Evolutionary conservation across 148 eudicot genomes (phyloP).

Genomic region (Beta vulgaris): DNA sequence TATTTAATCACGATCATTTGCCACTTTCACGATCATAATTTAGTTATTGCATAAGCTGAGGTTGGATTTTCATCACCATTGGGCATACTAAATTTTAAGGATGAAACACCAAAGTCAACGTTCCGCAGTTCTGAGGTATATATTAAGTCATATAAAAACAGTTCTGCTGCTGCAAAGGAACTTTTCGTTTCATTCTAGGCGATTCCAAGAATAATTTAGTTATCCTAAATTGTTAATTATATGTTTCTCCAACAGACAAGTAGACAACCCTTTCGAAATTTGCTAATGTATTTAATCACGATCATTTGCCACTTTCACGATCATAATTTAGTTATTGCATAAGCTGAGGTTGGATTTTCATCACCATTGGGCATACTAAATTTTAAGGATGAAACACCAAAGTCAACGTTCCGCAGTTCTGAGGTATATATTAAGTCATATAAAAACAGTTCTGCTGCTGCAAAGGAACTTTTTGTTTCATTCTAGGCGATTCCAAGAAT

Average conservation of each 20-base stretch:
- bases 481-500: not conserved
- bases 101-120: constrained; percentile 42
- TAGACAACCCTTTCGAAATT: not conserved
- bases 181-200: not conserved
- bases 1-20: not conserved
- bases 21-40: not conserved
- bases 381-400: constrained; percentile 46
- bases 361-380: constrained; percentile 37
- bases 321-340: too few relatives aligned
- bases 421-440: constrained; percentile 23
- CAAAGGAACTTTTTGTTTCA: not conserved
- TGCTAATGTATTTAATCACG: not conserved
- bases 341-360: constrained; percentile 45
- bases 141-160: constrained; percentile 3
- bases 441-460: not conserved
- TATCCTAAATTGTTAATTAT: not conserved
- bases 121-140: constrained; percentile 41
- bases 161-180: not conserved
- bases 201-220: not conserved
- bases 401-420: constrained; percentile 41
- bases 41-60: too few relatives aligned
- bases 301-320: not conserved
- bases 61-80: constrained; percentile 48
- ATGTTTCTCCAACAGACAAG: not conserved
- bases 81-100: constrained; percentile 36